These are phyloP conservation scores for Botryotinia convoluta DNA, from an alignment of 2,329 filamentous ascomycete species.

Conservation along the genomic window DNA sequence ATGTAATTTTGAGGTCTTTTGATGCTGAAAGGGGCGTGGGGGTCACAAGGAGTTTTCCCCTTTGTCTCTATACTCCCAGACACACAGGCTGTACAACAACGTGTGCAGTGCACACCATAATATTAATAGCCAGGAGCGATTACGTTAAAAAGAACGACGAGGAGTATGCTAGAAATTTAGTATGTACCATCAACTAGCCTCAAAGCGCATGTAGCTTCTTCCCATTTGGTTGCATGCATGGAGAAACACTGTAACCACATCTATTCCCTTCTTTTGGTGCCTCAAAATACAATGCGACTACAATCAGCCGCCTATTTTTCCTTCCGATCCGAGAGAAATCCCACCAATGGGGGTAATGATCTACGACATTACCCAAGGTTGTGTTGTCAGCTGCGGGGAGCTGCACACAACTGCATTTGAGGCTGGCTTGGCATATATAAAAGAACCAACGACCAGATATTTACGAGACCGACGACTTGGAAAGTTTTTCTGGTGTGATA, in stretches of 20 bases:
- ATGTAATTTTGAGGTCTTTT: not conserved
- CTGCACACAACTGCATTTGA: constrained; percentile 5
- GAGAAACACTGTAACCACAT: not conserved
- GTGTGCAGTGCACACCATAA: not conserved
- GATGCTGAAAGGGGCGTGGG: not conserved
- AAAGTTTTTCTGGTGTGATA: not conserved
- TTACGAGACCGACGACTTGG: not conserved
- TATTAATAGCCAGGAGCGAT: not conserved
- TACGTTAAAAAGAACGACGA: not conserved
- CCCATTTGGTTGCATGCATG: not conserved
- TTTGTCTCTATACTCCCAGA: not conserved
- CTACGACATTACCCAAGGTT: not conserved
- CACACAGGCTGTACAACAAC: not conserved
- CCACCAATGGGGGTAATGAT: constrained; percentile 14
- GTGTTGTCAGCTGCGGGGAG: constrained; percentile 10
- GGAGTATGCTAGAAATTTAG: not conserved
- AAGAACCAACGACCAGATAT: not conserved
- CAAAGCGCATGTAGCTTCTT: not conserved
- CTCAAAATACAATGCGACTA: not conserved
- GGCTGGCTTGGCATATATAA: constrained; percentile 8
- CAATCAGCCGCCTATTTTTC: not conserved
- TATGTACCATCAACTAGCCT: too few relatives aligned
- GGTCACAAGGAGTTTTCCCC: not conserved
- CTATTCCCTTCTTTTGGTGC: not conserved
- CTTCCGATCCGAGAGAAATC: not conserved